Evolutionary conservation across 495 filamentous ascomycete genomes (phyloP).

Genomic region (Wilcoxina mikolae): DNA sequence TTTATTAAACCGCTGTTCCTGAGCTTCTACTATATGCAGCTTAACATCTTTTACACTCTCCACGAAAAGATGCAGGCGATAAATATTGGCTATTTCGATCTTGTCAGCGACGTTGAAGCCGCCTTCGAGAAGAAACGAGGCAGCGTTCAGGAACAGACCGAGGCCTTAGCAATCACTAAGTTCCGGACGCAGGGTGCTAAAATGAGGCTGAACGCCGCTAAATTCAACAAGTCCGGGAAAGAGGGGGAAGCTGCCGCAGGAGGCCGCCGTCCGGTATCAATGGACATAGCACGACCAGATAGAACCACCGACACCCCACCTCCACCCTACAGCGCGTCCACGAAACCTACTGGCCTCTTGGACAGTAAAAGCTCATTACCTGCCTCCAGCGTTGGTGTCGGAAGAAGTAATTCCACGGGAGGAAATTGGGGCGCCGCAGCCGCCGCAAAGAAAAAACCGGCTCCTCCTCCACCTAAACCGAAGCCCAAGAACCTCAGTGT

Average conservation of each 20-base stretch:
- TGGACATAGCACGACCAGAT: slow-evolving; percentile 19
- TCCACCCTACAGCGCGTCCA: slow-evolving; percentile 47
- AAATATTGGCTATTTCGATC: slow-evolving; percentile 94
- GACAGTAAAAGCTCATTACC: slow-evolving; percentile 11
- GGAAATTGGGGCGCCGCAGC: slow-evolving; percentile 38
- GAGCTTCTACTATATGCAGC: slow-evolving; percentile 99
- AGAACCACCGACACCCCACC: slow-evolving; percentile 41
- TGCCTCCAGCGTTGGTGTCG: slow-evolving; percentile 30
- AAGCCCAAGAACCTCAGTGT: slow-evolving; percentile 64
- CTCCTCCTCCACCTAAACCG: slow-evolving; percentile 81
- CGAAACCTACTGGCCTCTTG: neutral
- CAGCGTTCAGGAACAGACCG: slow-evolving; percentile 64
- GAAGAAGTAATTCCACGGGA: slow-evolving; percentile 41
- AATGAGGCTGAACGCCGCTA: slow-evolving; percentile 17
- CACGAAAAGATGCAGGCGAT: slow-evolving; percentile 96
- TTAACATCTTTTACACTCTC: slow-evolving; percentile 98
- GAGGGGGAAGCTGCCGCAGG: slow-evolving; percentile 20
- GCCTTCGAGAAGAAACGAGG: slow-evolving; percentile 80
- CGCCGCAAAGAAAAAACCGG: slow-evolving; percentile 63
- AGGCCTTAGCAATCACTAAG: slow-evolving; percentile 66
- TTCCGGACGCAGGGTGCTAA: slow-evolving; percentile 70
- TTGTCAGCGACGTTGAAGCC: slow-evolving; percentile 75
- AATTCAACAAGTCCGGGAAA: slow-evolving; percentile 16
- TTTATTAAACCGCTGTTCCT: slow-evolving; percentile 97
- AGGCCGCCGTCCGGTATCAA: slow-evolving; percentile 20